Evolutionary conservation across 352 stramenopile genomes (phyloP), one percentile per base, ranked within the genome.

Genomic region (Pilasporangium apinafurcum): DNA sequence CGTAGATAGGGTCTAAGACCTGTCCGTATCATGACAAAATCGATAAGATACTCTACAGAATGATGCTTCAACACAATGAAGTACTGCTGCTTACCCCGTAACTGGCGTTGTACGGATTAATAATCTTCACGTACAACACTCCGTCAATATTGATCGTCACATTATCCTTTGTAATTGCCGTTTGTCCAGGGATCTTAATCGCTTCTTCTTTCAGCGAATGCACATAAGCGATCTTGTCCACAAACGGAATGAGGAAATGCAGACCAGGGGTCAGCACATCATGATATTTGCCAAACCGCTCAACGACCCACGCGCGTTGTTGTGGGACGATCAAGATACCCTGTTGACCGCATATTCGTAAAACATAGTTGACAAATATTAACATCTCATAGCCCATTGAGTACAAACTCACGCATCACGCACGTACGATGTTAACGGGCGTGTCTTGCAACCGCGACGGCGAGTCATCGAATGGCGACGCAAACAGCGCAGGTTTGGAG

Each of bases 221-320:
- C 48, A 96, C 84, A 55, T 96, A 96, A 17, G 87, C 71, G 42
- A 96, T 94, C 27, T 71, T 69, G 56, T 96, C 87, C 24, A 96
- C 84, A 17, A 96, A 28, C 13, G 87, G 87, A 53, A 96, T 94
- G 10, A 95, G 62, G 48, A 96, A 95, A 58, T 96, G 83, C 34
- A 96, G 64, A 0, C 87, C 87, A 5, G 87, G 86, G 24, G 65
- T 77, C 24, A 96, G 59, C 46, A 92, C 72, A 40, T 74, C 68
- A 58, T 95, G 81, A 60, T 92, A 96, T 49, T 95, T 95, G 49
- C 87, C 87, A 37, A 96, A 95, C 21, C 87, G 83, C 63, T 96
- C 87, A 25, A 96, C 76, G 16, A 96, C 79, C 80, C 81, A 96
- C 62, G 83, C 83, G 28, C 79, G 69, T 40, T 95, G 83, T 58